Conservation (phyloP, 352 stramenopile genomes). For the Blastocystis sp. region DNA sequence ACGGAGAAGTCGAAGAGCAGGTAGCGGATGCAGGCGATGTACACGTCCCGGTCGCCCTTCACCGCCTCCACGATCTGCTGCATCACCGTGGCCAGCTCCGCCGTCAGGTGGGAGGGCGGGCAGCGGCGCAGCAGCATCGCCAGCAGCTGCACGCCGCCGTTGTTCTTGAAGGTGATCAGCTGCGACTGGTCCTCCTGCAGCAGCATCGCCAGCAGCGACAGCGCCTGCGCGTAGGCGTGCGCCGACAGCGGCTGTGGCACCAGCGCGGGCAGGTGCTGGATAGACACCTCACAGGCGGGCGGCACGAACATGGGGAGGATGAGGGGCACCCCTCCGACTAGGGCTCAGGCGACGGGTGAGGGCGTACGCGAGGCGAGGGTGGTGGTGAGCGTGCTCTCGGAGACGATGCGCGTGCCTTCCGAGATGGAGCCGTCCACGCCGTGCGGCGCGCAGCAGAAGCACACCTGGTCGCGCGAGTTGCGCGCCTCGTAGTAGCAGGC, state of each 20-base stretch:
- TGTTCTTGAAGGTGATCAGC: conserved; percentile 67
- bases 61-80: conserved; percentile 68
- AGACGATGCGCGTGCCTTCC: conserved; percentile 55
- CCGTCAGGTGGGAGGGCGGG: conserved; percentile 57
- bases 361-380: conserved; percentile 36
- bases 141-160: conserved; percentile 60
- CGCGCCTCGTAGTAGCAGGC: conserved; percentile 49
- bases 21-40: conserved; percentile 42
- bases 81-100: conserved; percentile 63
- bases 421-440: conserved; percentile 4
- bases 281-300: conserved; percentile 30
- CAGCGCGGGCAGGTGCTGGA: conserved; percentile 31
- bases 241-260: conserved; percentile 56
- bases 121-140: conserved; percentile 60
- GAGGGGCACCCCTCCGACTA: conserved; percentile 62
- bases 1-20: conserved; percentile 70
- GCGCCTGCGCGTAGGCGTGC: conserved; percentile 54
- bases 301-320: conserved; percentile 69
- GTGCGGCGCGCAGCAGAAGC: conserved; percentile 43
- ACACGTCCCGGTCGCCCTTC: conserved; percentile 63
- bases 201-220: conserved; percentile 61
- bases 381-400: conserved; percentile 48
- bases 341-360: neutral
- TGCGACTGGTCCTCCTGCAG: conserved; percentile 63
- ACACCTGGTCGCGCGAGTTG: conserved; percentile 51